These are phyloP conservation scores for Porphyrellus sp. DNA, from an alignment of 1,284 basidiomycete species.

Conservation along the genomic window DNA sequence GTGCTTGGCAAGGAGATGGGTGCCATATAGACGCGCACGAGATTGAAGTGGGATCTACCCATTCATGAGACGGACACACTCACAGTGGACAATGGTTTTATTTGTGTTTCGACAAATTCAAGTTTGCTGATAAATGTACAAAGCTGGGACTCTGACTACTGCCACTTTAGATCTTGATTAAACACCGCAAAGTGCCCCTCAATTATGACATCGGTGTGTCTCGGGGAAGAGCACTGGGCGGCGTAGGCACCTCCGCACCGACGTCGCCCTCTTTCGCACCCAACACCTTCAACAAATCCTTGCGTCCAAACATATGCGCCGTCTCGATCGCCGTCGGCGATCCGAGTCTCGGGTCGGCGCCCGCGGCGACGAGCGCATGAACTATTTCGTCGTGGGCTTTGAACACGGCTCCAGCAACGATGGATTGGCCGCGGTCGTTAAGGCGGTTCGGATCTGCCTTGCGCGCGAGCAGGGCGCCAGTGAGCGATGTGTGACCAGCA, in stretches of 20 bases:
- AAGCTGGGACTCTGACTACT: background rate
- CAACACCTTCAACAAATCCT: conserved; percentile 51
- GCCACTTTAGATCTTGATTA: background rate
- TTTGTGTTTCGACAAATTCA: background rate
- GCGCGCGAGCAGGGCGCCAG: conserved; percentile 49
- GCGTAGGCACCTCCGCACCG: conserved; percentile 29
- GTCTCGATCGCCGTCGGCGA: conserved; percentile 72
- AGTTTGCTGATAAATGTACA: too few relatives aligned
- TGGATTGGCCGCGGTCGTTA: conserved; percentile 78
- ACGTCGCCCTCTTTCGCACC: conserved; percentile 56
- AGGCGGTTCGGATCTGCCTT: conserved; percentile 68
- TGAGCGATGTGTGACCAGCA: conserved; percentile 63
- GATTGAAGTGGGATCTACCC: background rate
- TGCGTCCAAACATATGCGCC: conserved; percentile 62
- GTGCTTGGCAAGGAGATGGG: conserved; percentile 75
- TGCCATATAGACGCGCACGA: conserved; percentile 30
- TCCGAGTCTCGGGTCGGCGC: conserved; percentile 68
- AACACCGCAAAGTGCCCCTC: background rate
- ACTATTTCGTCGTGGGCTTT: conserved; percentile 68
- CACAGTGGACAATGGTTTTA: background rate
- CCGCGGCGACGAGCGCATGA: conserved; percentile 53
- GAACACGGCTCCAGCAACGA: conserved; percentile 81
- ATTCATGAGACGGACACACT: background rate
- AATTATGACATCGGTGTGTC: background rate
- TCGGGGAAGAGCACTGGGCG: conserved; percentile 11